These are phyloP conservation scores for Trichosporon faecale DNA, from an alignment of 1,284 basidiomycete genomes.

Conservation along the genomic window DNA sequence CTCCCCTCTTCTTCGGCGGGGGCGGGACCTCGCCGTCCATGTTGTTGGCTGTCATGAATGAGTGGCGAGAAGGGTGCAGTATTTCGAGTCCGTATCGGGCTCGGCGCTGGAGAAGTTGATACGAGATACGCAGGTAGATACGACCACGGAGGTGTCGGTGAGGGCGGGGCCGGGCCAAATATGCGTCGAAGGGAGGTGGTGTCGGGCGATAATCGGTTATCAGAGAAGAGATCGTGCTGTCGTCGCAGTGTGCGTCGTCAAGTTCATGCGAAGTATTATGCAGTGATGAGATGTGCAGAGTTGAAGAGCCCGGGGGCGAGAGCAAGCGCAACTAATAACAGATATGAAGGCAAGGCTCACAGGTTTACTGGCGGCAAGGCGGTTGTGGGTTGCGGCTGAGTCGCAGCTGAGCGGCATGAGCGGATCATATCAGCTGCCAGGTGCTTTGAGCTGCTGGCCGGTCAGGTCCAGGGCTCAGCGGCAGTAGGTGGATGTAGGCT, in stretches of 20 bases:
- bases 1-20: slow-evolving; percentile 8
- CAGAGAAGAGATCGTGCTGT: neutral
- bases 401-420: neutral
- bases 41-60: neutral
- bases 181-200: neutral
- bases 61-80: neutral
- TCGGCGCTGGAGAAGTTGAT: neutral
- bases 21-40: neutral
- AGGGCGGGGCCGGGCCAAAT: neutral
- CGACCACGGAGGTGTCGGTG: neutral
- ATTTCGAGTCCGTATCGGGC: neutral
- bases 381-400: neutral
- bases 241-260: neutral
- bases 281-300: neutral
- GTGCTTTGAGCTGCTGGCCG: neutral
- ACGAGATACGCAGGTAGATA: neutral
- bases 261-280: neutral
- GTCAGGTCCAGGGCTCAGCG: neutral
- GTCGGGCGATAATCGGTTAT: neutral
- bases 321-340: neutral
- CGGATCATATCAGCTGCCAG: neutral
- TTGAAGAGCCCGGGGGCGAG: neutral
- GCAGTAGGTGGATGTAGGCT: neutral
- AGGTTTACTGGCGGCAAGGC: too few relatives aligned
- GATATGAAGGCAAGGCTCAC: neutral